Conservation (phyloP, 306 rosid genomes). For the Cicer pinnatifidum region DNA sequence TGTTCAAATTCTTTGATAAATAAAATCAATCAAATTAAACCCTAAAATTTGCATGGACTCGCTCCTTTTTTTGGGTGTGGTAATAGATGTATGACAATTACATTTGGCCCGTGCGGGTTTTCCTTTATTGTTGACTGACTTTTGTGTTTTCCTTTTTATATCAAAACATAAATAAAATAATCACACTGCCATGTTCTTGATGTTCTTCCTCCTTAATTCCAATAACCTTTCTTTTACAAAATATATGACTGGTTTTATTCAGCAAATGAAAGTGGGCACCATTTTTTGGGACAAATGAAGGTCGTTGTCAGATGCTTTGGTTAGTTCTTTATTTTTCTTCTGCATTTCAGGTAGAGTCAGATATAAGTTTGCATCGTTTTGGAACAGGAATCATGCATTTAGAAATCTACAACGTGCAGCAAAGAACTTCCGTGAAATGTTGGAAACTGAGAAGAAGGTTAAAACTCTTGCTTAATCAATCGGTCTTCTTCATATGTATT, state of each 20-base stretch:
- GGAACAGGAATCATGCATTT: slow-evolving; percentile 96
- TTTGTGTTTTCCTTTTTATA: slow-evolving; percentile 25
- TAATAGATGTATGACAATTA: slow-evolving; percentile 10
- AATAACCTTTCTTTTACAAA: slow-evolving; percentile 17
- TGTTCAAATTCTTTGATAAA: slow-evolving; percentile 37
- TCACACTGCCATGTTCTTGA: neutral
- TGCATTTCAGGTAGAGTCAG: slow-evolving; percentile 91
- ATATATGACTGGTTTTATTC: slow-evolving; percentile 10
- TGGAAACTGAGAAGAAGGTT: slow-evolving; percentile 97
- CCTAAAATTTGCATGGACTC: slow-evolving; percentile 25
- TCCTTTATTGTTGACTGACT: slow-evolving; percentile 25
- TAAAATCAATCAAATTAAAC: slow-evolving; percentile 20
- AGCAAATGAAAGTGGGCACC: slow-evolving; percentile 15
- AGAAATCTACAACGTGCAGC: slow-evolving; percentile 79
- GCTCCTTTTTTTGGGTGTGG: slow-evolving; percentile 11
- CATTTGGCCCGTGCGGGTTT: slow-evolving; percentile 28
- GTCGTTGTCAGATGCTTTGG: slow-evolving; percentile 36
- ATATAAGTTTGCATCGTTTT: slow-evolving; percentile 96
- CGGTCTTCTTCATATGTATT: slow-evolving; percentile 30
- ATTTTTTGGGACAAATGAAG: slow-evolving; percentile 13
- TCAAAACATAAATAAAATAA: slow-evolving; percentile 6
- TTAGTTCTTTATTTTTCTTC: slow-evolving; percentile 45
- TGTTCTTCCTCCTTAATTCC: slow-evolving; percentile 1
- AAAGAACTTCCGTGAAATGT: slow-evolving; percentile 69
- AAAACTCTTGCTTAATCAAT: slow-evolving; percentile 38